Evolutionary conservation across 1,139 yeast species (phyloP), one percentile per base, ranked within the genome.

Genomic region (Nematodospora anomalae): DNA sequence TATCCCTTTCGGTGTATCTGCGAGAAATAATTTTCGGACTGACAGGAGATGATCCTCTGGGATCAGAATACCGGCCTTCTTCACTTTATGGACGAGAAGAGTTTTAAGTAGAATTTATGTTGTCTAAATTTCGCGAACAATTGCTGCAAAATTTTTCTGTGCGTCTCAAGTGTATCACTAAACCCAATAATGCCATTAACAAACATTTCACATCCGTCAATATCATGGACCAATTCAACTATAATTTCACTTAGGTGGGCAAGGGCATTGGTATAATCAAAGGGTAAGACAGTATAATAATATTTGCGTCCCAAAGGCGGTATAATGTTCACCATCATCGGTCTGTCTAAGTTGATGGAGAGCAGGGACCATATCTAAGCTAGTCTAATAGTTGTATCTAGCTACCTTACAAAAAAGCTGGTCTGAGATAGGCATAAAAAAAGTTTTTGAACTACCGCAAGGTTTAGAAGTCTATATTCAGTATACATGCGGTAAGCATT

Each of bases 251-350:
- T 18, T 18, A 6, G 8, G 21, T 18, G 21, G 21, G 6, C 21
- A 8, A 8, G 8, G 8, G 21, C 21, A 18, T 18, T 18, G 21
- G 21, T 18, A 18, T 18, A 18, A 18, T 8, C 21, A 8, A 18
- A 18, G 7, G 21, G 21, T 18, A 18, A 8, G 6, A 18, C 21
- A 18, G 6, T 18, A 8, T 18, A 8, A 18, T 18, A n/a, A n/a
- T n/a, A n/a, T n/a, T n/a, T n/a, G 23, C 6, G 35, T 30, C 3
- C 21, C 9, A 21, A 32, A 32, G 8, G 30, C 30, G 20, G 35
- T 32, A 5, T 10, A n/a, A 13, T 26, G 21, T 5, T 21, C 13
- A 13, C 16, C 13, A 9, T 16, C 20, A 8, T 26, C 21, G 3
- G 24, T 14, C 18, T 26, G n/a, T n/a, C 26, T n/a, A 8, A 32